Conservation (phyloP, 2,329 filamentous ascomycete species). For the Microcyclospora pomicola region DNA sequence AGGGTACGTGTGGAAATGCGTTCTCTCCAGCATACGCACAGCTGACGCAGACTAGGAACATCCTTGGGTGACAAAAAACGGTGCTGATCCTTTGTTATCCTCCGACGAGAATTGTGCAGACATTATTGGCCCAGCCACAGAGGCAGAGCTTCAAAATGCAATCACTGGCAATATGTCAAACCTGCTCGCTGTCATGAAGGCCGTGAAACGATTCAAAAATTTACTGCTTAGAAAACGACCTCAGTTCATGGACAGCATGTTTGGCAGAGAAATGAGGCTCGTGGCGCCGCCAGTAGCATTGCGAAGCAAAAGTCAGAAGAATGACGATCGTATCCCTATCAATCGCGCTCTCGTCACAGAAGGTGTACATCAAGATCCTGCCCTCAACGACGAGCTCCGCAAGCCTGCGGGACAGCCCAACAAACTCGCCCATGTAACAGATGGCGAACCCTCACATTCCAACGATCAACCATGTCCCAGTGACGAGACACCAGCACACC, state of each 20-base stretch:
- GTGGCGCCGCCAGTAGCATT: slow-evolving; percentile 45
- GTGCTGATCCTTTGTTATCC: slow-evolving; percentile 63
- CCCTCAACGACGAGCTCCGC: slow-evolving; percentile 16
- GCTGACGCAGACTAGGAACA: slow-evolving; percentile 49
- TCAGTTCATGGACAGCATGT: slow-evolving; percentile 42
- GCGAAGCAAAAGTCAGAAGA: slow-evolving; percentile 34
- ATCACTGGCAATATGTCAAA: slow-evolving; percentile 84
- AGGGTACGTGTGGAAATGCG: slow-evolving; percentile 44
- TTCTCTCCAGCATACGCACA: slow-evolving; percentile 2
- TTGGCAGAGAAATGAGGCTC: slow-evolving; percentile 44
- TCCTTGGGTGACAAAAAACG: slow-evolving; percentile 78
- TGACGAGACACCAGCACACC: slow-evolving; percentile 2
- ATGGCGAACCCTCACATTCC: background rate
- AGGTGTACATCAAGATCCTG: slow-evolving; percentile 38
- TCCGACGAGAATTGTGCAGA: slow-evolving; percentile 76
- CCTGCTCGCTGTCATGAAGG: slow-evolving; percentile 79
- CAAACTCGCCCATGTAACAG: background rate
- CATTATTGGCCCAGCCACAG: slow-evolving; percentile 69
- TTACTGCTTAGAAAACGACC: slow-evolving; percentile 48
- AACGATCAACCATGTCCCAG: background rate
- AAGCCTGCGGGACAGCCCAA: slow-evolving; percentile 15
- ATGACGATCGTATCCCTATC: slow-evolving; percentile 35
- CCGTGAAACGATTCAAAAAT: slow-evolving; percentile 75
- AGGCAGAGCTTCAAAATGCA: slow-evolving; percentile 77
- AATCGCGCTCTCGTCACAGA: slow-evolving; percentile 39